Evolutionary conservation across 305 asterid species (phyloP).

Genomic region (Fraxinus ornus): DNA sequence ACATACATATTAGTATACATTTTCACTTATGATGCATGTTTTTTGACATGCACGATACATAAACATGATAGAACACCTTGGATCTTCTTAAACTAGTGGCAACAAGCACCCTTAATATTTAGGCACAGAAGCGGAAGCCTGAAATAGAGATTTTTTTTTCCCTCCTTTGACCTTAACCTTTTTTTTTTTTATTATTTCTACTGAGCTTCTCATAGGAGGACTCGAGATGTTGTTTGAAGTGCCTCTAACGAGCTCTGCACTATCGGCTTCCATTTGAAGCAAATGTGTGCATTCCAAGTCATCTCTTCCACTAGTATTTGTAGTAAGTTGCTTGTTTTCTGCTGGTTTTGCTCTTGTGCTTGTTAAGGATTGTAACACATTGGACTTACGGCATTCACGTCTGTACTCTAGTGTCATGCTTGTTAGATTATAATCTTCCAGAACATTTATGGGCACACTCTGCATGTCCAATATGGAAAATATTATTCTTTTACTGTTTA

Average conservation of each 20-base stretch:
- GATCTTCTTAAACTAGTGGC: background rate
- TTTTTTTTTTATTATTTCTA: no score
- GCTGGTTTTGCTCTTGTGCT: conserved; percentile 28
- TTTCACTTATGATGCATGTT: background rate
- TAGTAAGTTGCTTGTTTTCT: background rate
- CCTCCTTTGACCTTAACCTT: background rate
- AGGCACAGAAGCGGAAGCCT: background rate
- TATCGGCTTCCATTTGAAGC: conserved; percentile 65
- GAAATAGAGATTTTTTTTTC: background rate
- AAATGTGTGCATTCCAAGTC: conserved; percentile 57
- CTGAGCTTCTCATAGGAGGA: background rate
- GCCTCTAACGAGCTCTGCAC: conserved; percentile 68
- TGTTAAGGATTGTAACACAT: conserved; percentile 63
- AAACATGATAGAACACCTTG: background rate
- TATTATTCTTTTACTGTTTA: no score
- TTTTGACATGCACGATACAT: background rate
- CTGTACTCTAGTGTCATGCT: conserved; percentile 70
- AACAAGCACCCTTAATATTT: background rate
- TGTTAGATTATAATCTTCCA: conserved; percentile 49
- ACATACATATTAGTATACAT: background rate
- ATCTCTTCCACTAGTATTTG: conserved; percentile 11
- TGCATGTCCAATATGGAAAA: conserved; percentile 24
- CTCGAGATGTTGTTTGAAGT: conserved; percentile 26
- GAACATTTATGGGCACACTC: conserved; percentile 62
- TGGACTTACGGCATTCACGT: conserved; percentile 56